A percentile compares a stretch with the other conserved stretches of the same genome.
phyloP scores from a whole-genome alignment of 2,329 filamentous ascomycete species.

The Coniochaeta hoffmannii region DNA sequence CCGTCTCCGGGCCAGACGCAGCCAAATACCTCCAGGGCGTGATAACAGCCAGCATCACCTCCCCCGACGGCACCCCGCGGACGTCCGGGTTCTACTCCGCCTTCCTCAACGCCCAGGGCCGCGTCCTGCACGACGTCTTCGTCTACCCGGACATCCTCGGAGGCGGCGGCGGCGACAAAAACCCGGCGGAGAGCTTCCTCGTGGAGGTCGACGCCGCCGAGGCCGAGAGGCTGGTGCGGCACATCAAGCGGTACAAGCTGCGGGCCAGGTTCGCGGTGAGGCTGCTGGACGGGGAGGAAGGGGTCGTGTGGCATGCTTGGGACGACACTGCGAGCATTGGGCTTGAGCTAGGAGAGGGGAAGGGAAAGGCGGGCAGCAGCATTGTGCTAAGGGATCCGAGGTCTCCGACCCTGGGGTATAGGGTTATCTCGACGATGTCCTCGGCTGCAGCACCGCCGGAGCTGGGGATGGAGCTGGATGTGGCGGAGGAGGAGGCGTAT shows the following conservation, averaged over 20 bases:
- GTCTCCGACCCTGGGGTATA: slow-evolving; percentile 47
- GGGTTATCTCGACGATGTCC: slow-evolving; percentile 28
- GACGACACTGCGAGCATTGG: slow-evolving; percentile 30
- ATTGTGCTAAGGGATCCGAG: slow-evolving; percentile 43
- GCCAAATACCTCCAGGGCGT: slow-evolving; percentile 83
- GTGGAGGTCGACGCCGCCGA: slow-evolving; percentile 75
- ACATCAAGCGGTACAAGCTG: slow-evolving; percentile 80
- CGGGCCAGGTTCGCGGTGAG: slow-evolving; percentile 69
- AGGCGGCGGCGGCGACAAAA: slow-evolving; percentile 8
- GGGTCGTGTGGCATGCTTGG: slow-evolving; percentile 70
- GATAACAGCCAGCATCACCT: slow-evolving; percentile 62
- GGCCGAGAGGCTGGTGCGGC: slow-evolving; percentile 54
- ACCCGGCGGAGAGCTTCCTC: slow-evolving; percentile 49
- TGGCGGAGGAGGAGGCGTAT: slow-evolving; percentile 52
- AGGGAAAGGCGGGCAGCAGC: not conserved
- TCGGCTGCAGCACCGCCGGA: slow-evolving; percentile 2
- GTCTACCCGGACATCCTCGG: slow-evolving; percentile 58
- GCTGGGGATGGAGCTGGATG: slow-evolving; percentile 20
- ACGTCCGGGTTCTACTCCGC: slow-evolving; percentile 64
- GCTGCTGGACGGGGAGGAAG: slow-evolving; percentile 57
- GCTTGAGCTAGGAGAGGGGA: not conserved
- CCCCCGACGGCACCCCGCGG: slow-evolving; percentile 17
- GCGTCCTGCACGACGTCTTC: slow-evolving; percentile 84
- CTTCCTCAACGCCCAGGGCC: slow-evolving; percentile 79
- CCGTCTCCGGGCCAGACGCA: slow-evolving; percentile 70